Base-by-base conservation (phyloP, 495 filamentous ascomycete species). In the Paragyromitra xinjiangensis region DNA sequence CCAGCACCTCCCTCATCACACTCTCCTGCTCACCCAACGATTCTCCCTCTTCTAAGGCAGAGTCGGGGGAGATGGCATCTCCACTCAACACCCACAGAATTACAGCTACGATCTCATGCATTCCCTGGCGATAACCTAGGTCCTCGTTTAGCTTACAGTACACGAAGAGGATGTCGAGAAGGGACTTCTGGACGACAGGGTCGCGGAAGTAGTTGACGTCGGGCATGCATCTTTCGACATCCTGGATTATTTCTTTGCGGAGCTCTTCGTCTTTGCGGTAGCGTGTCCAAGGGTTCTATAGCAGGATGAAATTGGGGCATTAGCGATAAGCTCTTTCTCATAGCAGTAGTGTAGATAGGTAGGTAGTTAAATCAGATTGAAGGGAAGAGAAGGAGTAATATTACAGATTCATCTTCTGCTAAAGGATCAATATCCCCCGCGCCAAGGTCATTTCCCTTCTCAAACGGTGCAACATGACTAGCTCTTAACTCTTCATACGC, bases 81-180 rank as follows among this genome's bases (percentile, higher is more conserved):
- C 90, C 87, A 67, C 93, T 90, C 12, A 99, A 85, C 9, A 93
- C 92, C 90, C 94, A 97, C 9, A 98, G 85, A 39, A 99, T 90
- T 3, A 96, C 95, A 0, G 95, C 95, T 22, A 98, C 86, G 26
- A 99, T 83, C 83, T 99, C 95, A 82, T 99, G 95, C 94, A 99
- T 98, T 19, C 95, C 95, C 85, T 99, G 95, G 34, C 96, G 89
- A 80, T 99, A 99, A 0, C 87, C 87, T 19, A 94, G 91, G 78
- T 92, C 91, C 12, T 91, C 92, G 78, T 97, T 95, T 56, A 97
- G 90, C 83, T 97, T 98, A 82, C 94, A 94, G 84, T 93, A 98
- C 75, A 99, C 88, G 81, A 99, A 98, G 50, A 98, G 85, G 50
- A 98, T 89, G 82, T 98, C 93, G 24, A 94, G 87, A 71, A 99